phyloP scores from a whole-genome alignment of 306 rosid species.

The Prosopis cineraria region DNA sequence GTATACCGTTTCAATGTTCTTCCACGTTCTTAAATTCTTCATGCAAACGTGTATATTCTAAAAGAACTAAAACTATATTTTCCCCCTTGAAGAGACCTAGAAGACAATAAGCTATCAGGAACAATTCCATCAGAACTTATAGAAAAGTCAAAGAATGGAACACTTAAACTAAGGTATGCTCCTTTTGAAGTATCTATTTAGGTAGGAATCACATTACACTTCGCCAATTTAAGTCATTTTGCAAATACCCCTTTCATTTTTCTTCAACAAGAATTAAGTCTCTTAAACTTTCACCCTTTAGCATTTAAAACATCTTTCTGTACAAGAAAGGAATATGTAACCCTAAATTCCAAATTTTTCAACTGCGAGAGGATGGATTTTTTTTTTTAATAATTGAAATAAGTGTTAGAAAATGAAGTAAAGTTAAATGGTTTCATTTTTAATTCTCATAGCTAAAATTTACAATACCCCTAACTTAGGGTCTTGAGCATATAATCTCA shows the following conservation, averaged over 20 bases:
- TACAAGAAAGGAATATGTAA: too few relatives aligned
- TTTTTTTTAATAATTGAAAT: too few relatives aligned
- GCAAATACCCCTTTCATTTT: not conserved
- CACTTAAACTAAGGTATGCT: slow-evolving; percentile 38
- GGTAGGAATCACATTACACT: not conserved
- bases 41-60: not conserved
- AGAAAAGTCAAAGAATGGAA: slow-evolving; percentile 23
- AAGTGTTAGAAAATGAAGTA: too few relatives aligned
- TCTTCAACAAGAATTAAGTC: not conserved
- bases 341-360: too few relatives aligned
- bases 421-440: too few relatives aligned
- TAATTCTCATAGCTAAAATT: too few relatives aligned
- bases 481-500: too few relatives aligned
- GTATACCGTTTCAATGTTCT: slow-evolving; percentile 18
- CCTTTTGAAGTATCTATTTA: not conserved
- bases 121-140: slow-evolving; percentile 37
- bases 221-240: not conserved
- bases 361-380: too few relatives aligned
- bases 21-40: not conserved
- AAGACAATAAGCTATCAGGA: slow-evolving; percentile 46
- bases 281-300: not conserved
- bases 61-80: not conserved
- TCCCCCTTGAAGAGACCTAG: slow-evolving; percentile 42
- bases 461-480: too few relatives aligned
- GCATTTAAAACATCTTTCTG: too few relatives aligned